phyloP scores from a whole-genome alignment of 2,329 filamentous ascomycete species.

The Ceratocystis harringtonii region DNA sequence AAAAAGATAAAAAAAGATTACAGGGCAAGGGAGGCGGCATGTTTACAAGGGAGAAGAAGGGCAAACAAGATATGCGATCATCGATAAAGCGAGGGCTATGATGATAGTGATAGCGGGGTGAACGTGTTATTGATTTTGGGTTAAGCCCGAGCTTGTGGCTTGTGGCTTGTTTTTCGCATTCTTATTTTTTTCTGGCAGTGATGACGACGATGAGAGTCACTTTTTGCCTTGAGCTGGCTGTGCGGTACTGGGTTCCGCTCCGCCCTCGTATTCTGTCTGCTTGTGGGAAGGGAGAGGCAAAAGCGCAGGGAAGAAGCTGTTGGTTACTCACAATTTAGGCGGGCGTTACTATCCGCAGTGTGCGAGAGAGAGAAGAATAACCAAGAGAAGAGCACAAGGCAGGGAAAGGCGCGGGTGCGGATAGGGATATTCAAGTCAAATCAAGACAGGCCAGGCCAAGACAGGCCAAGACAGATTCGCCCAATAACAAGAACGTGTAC shows the following conservation, averaged over 20 bases:
- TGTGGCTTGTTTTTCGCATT: too few relatives aligned
- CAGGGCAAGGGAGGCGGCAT: background rate
- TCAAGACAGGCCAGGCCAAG: background rate
- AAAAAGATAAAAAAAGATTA: constrained; percentile 13
- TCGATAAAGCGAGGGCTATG: background rate
- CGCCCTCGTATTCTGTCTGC: background rate
- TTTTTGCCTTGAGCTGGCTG: background rate
- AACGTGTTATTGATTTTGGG: background rate
- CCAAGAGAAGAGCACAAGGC: background rate
- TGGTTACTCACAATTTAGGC: background rate
- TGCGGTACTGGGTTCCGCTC: background rate
- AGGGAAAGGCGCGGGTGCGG: background rate
- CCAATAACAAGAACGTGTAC: background rate
- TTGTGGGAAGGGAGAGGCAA: background rate
- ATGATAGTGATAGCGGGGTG: too few relatives aligned
- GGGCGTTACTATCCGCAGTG: background rate
- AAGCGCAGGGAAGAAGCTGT: background rate
- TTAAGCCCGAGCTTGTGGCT: too few relatives aligned
- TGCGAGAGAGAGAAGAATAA: background rate
- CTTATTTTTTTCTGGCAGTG: too few relatives aligned
- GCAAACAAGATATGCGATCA: background rate
- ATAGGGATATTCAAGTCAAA: background rate
- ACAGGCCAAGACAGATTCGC: background rate
- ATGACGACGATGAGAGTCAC: too few relatives aligned
- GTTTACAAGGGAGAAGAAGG: background rate